Percentiles rank a stretch among this genome's conserved stretches.
These are phyloP conservation scores for Arxiozyma bovina DNA, from an alignment of 1,139 yeast genomes.

Conservation along the genomic window DNA sequence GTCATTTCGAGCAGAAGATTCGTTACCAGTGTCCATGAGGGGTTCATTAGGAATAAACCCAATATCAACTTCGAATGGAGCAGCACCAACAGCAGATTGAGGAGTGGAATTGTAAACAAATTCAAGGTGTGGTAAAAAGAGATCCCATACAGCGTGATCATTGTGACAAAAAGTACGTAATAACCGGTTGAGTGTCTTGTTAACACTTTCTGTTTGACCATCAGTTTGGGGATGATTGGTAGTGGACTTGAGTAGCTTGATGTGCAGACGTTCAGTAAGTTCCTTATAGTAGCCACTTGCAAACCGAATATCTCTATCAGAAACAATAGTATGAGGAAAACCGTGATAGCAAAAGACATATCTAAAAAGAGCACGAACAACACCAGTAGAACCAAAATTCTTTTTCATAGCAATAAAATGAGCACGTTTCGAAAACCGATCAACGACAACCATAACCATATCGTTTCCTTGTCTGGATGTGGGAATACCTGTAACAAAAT, in stretches of 20 bases:
- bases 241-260: conserved; percentile 14
- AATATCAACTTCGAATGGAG: conserved; percentile 11
- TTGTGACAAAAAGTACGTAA: conserved; percentile 9
- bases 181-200: conserved; percentile 12
- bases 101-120: conserved; percentile 10
- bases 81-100: neutral
- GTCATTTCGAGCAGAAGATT: neutral
- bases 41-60: conserved; percentile 12
- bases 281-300: conserved; percentile 7
- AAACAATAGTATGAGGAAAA: conserved; percentile 11
- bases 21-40: neutral
- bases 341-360: conserved; percentile 13
- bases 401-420: conserved; percentile 13
- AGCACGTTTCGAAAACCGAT: conserved; percentile 13
- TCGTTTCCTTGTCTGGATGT: conserved; percentile 1
- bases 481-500: conserved; percentile 11
- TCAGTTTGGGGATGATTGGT: conserved; percentile 14
- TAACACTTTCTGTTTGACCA: conserved; percentile 14
- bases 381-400: neutral
- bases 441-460: conserved; percentile 13
- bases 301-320: conserved; percentile 15
- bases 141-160: conserved; percentile 5
- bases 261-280: conserved; percentile 9
- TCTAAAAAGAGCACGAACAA: conserved; percentile 4
- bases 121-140: conserved; percentile 5